Evolutionary conservation across 345 rosid species (phyloP).

Genomic region (Rhodamnia argentea): DNA sequence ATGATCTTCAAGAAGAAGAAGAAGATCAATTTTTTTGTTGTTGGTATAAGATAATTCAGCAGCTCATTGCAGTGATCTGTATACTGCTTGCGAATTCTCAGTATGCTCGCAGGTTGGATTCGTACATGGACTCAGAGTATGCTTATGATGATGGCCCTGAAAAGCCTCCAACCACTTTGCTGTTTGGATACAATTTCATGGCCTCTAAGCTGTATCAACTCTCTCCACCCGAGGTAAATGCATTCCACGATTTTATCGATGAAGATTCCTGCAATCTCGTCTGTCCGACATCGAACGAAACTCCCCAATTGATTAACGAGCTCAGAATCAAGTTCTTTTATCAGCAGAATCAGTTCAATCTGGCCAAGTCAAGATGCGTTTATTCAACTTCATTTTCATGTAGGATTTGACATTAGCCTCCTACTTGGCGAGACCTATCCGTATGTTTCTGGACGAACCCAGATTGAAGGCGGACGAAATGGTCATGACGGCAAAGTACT

Average conservation of each 20-base stretch:
- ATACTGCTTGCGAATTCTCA: background rate
- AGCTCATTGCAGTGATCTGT: background rate
- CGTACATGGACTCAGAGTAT: slow-evolving; percentile 11
- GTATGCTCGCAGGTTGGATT: background rate
- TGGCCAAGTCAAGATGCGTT: background rate
- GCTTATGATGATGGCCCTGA: background rate
- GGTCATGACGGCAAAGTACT: slow-evolving; percentile 10
- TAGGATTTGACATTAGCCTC: slow-evolving; percentile 27
- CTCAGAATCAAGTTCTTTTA: background rate
- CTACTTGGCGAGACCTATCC: slow-evolving; percentile 9
- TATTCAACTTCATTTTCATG: background rate
- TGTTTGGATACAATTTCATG: slow-evolving; percentile 10
- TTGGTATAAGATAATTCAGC: background rate
- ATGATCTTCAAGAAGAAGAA: background rate
- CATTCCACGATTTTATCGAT: background rate
- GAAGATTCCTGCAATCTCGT: background rate
- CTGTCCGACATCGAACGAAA: fast-evolving
- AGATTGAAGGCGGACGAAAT: background rate
- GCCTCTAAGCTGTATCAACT: slow-evolving; percentile 8
- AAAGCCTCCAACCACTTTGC: slow-evolving; percentile 1
- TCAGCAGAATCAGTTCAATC: background rate
- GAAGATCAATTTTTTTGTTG: background rate
- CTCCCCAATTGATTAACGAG: background rate
- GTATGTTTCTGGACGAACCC: background rate
- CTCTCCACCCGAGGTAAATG: background rate